Conservation (phyloP, 1,284 basidiomycete genomes). For the Marasmius oreades region DNA sequence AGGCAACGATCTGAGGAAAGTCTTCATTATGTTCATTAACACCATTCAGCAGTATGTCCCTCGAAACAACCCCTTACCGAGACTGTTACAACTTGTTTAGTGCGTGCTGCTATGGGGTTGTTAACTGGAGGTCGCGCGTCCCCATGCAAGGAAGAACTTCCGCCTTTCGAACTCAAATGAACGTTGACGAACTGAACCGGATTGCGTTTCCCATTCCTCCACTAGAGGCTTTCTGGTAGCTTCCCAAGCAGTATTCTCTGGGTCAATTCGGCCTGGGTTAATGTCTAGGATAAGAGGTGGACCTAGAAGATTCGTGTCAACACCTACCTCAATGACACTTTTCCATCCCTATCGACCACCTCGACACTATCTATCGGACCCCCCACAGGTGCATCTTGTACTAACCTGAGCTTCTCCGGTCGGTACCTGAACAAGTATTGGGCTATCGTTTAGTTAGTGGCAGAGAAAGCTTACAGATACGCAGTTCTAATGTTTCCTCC, state of each 20-base stretch:
- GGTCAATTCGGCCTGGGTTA: constrained; percentile 63
- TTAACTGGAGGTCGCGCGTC: constrained; percentile 60
- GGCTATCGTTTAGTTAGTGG: too few species aligned
- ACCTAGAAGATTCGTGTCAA: neutral
- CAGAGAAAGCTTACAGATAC: constrained; percentile 38
- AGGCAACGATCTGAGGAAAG: constrained; percentile 48
- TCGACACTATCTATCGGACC: constrained; percentile 44
- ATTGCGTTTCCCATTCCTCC: constrained; percentile 50
- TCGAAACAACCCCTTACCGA: constrained; percentile 30
- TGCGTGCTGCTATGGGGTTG: constrained; percentile 43
- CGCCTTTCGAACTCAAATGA: constrained; percentile 58
- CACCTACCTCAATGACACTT: constrained; percentile 46
- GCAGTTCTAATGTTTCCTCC: constrained; percentile 66
- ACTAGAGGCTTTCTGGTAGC: constrained; percentile 60
- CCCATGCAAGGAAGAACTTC: constrained; percentile 52
- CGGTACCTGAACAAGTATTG: constrained; percentile 42
- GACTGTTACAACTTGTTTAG: constrained; percentile 47
- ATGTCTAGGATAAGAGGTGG: constrained; percentile 28
- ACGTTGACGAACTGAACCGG: constrained; percentile 54
- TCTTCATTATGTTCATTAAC: constrained; percentile 27
- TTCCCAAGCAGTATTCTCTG: constrained; percentile 53
- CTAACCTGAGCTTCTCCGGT: constrained; percentile 47
- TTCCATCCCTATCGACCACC: constrained; percentile 31
- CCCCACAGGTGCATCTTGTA: constrained; percentile 44
- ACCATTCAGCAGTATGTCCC: neutral